Evolutionary conservation across 116 monocot genomes (phyloP).

Genomic region (Thalassia testudinum): DNA sequence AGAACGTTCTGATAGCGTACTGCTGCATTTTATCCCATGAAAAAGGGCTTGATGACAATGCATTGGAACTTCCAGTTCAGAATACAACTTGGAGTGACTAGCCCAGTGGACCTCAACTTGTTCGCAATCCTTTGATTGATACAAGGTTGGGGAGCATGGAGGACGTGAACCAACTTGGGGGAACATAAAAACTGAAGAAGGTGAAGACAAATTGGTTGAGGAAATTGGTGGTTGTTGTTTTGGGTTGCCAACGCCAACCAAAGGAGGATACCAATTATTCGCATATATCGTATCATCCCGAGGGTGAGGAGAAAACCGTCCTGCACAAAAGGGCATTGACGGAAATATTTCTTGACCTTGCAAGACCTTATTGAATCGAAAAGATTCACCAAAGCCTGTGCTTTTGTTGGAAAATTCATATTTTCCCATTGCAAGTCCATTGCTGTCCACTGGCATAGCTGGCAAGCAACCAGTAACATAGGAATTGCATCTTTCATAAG

Average conservation of each 20-base stretch:
- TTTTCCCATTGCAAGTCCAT: constrained; percentile 21
- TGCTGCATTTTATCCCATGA: no score
- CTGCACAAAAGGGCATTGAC: constrained; percentile 10
- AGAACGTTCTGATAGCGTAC: no score
- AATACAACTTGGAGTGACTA: no score
- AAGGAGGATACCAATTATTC: neutral
- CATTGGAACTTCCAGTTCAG: no score
- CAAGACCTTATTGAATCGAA: constrained; percentile 88
- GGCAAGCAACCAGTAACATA: constrained; percentile 11
- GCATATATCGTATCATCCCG: constrained; percentile 4
- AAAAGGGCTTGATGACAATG: no score
- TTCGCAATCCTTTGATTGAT: no score
- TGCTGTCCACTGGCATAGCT: constrained; percentile 10
- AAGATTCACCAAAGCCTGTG: constrained; percentile 69
- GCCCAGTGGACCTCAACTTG: no score
- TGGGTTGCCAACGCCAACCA: neutral
- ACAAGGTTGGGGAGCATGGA: constrained; percentile 4
- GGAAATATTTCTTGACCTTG: constrained; percentile 99
- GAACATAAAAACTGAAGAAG: constrained; percentile 68
- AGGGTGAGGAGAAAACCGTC: neutral
- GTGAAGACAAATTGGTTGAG: constrained; percentile 40
- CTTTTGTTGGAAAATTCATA: constrained; percentile 29
- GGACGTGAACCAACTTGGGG: constrained; percentile 21
- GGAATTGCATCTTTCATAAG: constrained; percentile 7
- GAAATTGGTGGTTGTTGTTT: constrained; percentile 7